Conservation (phyloP, 129 eudicot species). For the Flaveria ramosissima region DNA sequence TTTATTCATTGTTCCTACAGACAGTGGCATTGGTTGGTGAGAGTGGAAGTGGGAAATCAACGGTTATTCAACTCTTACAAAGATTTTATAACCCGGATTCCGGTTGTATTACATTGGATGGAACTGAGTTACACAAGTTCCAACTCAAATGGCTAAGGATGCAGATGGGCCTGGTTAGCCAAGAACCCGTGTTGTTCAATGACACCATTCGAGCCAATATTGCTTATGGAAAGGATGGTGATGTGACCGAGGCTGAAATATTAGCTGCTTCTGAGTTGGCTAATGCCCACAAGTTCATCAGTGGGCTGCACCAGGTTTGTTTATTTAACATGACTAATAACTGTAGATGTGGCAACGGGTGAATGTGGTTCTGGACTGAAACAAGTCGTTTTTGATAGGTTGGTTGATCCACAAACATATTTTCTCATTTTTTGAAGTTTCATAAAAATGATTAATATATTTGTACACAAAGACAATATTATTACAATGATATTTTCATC, state of each 20-base stretch:
- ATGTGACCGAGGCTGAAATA: constrained; percentile 68
- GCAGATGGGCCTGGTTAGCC: constrained; percentile 15
- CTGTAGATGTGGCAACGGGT: background rate
- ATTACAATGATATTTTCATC: background rate
- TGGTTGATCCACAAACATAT: background rate
- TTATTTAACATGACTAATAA: background rate
- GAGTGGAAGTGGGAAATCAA: constrained; percentile 21
- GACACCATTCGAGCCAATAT: constrained; percentile 19
- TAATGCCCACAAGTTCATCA: constrained; percentile 71
- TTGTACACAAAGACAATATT: background rate
- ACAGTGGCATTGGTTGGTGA: constrained; percentile 13
- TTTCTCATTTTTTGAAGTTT: no score
- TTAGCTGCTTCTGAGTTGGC: constrained; percentile 70
- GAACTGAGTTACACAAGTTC: constrained; percentile 12
- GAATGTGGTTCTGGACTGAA: background rate
- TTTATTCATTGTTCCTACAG: background rate
- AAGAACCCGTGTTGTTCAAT: constrained; percentile 18
- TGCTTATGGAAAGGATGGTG: constrained; percentile 67
- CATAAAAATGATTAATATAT: no score
- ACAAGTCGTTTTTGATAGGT: background rate
- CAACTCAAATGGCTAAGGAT: constrained; percentile 17
- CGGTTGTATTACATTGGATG: constrained; percentile 7
- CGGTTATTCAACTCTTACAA: constrained; percentile 9
- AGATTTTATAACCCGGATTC: constrained; percentile 8
- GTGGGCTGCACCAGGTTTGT: constrained; percentile 57